These are phyloP conservation scores for Nasturtium officinale DNA, from an alignment of 345 rosid species.

Conservation along the genomic window DNA sequence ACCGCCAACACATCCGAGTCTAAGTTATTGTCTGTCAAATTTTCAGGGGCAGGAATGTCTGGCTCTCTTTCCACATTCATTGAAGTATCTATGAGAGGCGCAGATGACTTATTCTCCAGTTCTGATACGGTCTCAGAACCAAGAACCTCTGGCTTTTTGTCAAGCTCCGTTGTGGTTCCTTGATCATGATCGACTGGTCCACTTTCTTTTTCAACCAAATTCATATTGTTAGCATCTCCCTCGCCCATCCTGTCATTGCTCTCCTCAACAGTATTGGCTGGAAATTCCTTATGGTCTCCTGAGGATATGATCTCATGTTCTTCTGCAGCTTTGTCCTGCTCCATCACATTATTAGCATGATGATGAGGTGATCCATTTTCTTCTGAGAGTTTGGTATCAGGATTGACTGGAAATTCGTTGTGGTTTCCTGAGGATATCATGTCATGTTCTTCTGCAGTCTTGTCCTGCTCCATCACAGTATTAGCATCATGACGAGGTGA, in stretches of 20 bases:
- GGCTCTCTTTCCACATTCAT: conserved; percentile 19
- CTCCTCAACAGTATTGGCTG: conserved; percentile 36
- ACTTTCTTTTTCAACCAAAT: conserved; percentile 28
- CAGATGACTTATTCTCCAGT: conserved; percentile 27
- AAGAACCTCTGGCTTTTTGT: conserved; percentile 22
- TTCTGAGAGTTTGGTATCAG: conserved; percentile 32
- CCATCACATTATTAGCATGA: conserved; percentile 18
- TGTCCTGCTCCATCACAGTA: conserved; percentile 23
- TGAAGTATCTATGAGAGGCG: conserved; percentile 33
- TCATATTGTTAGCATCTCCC: conserved; percentile 10
- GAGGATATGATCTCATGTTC: conserved; percentile 26
- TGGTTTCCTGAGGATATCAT: conserved; percentile 20
- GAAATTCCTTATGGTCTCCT: conserved; percentile 13
- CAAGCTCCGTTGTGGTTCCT: conserved; percentile 22
- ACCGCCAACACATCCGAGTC: conserved; percentile 34
- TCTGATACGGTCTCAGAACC: conserved; percentile 27
- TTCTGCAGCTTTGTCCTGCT: conserved; percentile 32
- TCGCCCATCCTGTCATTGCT: conserved; percentile 11
- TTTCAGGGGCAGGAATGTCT: conserved; percentile 28
- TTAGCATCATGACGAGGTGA: conserved; percentile 14
- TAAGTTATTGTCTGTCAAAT: conserved; percentile 30
- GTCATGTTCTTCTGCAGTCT: conserved; percentile 30
- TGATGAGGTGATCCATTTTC: conserved; percentile 8
- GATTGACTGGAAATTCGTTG: conserved; percentile 27
- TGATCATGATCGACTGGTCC: conserved; percentile 18